These are phyloP conservation scores for Fusarium neocosmosporiellum DNA, from an alignment of 2,329 filamentous ascomycete species.

Conservation along the genomic window DNA sequence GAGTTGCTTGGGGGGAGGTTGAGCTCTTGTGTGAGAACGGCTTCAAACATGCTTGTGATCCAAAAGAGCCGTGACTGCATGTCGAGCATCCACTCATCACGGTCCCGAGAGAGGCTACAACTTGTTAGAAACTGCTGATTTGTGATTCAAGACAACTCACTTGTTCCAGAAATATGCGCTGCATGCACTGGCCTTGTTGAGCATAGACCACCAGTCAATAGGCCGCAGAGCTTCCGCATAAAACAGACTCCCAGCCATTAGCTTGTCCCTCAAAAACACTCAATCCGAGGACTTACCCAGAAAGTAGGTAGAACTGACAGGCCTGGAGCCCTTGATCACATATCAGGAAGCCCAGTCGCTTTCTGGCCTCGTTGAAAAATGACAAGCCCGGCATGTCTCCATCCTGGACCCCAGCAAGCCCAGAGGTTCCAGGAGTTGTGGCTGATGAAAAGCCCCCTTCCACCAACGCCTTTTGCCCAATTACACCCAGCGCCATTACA, in stretches of 20 bases:
- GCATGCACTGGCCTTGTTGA: slow-evolving; percentile 32
- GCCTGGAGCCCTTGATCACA: slow-evolving; percentile 27
- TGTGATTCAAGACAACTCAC: not conserved
- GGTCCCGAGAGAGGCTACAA: slow-evolving; percentile 2
- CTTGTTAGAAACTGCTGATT: not conserved
- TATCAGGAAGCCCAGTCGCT: slow-evolving; percentile 29
- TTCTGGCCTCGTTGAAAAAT: slow-evolving; percentile 32
- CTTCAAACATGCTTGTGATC: slow-evolving; percentile 39
- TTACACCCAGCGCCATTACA: slow-evolving; percentile 16
- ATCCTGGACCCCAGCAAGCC: not conserved
- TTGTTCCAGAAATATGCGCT: slow-evolving; percentile 35
- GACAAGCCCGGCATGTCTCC: slow-evolving; percentile 14
- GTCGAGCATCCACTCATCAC: slow-evolving; percentile 34
- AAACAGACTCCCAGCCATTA: slow-evolving; percentile 10
- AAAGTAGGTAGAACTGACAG: slow-evolving; percentile 25
- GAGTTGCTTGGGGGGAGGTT: slow-evolving; percentile 27
- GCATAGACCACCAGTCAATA: slow-evolving; percentile 31
- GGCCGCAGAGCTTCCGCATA: slow-evolving; percentile 30
- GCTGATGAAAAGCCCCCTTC: slow-evolving; percentile 16
- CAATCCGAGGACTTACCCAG: not conserved
- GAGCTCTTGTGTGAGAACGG: slow-evolving; percentile 27
- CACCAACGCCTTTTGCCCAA: slow-evolving; percentile 11
- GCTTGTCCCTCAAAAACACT: rapidly evolving
- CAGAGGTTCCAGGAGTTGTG: not conserved
- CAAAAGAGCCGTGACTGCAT: slow-evolving; percentile 35